Conservation (phyloP, 441 rosid species). For the Mallotus japonicus region DNA sequence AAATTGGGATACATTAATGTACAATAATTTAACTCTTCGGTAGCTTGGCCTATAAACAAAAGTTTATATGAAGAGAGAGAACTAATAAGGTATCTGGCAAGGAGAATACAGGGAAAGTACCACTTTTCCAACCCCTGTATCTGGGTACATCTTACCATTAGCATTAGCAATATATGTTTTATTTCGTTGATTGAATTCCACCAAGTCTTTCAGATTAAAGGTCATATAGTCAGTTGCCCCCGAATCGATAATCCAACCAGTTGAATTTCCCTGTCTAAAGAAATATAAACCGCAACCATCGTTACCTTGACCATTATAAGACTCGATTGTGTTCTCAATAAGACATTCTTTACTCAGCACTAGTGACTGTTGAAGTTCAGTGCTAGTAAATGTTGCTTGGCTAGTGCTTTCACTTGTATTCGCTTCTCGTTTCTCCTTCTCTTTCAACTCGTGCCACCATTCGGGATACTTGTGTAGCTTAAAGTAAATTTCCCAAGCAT, state of each 20-base stretch:
- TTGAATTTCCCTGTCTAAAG: too few relatives aligned
- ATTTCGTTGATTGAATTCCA: too few relatives aligned
- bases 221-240: background rate
- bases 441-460: background rate
- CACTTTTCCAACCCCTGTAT: background rate
- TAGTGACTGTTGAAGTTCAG: background rate
- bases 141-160: background rate
- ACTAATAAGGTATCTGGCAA: background rate
- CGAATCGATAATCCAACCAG: background rate
- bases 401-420: background rate
- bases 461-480: background rate
- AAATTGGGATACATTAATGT: too few relatives aligned
- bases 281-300: too few relatives aligned
- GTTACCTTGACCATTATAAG: too few relatives aligned
- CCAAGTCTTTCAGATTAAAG: too few relatives aligned
- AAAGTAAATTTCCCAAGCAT: background rate
- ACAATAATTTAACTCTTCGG: too few relatives aligned
- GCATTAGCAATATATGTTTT: background rate
- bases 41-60: background rate
- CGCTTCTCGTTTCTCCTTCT: too few relatives aligned
- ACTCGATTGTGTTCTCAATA: background rate
- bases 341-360: background rate
- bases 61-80: background rate
- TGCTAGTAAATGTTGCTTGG: too few relatives aligned
- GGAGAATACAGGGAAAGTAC: background rate